phyloP scores from a whole-genome alignment of 1,284 basidiomycete genomes.

The Tylopilus sp. region DNA sequence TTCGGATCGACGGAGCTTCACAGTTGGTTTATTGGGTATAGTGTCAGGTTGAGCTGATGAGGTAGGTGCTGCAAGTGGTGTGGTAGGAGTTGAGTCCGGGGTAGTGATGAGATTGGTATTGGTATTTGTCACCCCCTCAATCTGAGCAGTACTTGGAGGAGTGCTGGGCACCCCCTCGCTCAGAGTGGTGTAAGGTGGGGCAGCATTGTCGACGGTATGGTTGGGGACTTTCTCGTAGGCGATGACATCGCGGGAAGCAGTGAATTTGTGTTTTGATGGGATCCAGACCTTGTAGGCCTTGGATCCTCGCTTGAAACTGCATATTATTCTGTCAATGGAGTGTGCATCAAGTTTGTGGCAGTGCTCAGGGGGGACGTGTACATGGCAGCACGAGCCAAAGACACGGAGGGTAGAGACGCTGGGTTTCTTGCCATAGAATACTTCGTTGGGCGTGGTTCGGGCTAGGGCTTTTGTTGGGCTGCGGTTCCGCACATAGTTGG shows the following conservation, averaged over 20 bases:
- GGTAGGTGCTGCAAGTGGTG: not conserved
- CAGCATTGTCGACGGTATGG: not conserved
- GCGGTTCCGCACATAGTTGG: not conserved
- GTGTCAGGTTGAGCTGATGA: slow-evolving; percentile 5
- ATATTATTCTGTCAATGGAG: not conserved
- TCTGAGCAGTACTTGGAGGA: not conserved
- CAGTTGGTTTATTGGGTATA: not conserved
- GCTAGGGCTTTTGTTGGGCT: slow-evolving; percentile 1
- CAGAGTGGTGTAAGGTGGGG: not conserved
- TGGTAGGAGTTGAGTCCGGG: not conserved
- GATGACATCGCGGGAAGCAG: not conserved
- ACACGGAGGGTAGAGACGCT: not conserved
- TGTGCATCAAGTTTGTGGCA: not conserved
- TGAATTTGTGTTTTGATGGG: not conserved
- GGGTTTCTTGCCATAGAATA: slow-evolving; percentile 6
- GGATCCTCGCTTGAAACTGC: not conserved
- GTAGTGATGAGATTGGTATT: not conserved
- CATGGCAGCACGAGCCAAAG: not conserved
- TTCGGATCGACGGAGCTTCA: not conserved
- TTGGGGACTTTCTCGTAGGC: not conserved
- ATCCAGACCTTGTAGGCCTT: slow-evolving; percentile 8
- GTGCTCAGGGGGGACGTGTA: not conserved
- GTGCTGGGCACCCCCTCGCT: slow-evolving; percentile 3
- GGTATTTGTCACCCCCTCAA: not conserved
- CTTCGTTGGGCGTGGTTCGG: not conserved